Conservation (phyloP, 257 asterid genomes). For the Nemophila menziesii region DNA sequence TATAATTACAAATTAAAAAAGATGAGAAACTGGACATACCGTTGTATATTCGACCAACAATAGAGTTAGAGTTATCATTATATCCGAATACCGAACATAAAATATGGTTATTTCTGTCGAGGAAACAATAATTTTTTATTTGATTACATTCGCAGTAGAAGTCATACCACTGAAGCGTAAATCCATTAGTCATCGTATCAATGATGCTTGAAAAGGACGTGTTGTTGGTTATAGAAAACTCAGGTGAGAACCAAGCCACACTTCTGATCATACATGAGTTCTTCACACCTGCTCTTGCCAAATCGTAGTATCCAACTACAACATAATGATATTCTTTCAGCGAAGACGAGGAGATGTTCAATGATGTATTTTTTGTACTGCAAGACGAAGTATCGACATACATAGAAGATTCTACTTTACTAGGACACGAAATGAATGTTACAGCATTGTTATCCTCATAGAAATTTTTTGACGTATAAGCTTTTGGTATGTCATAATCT, state of each 20-base stretch:
- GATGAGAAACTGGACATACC: no score
- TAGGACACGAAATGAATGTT: background rate
- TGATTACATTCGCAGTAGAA: no score
- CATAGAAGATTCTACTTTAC: background rate
- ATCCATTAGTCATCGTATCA: background rate
- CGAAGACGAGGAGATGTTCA: background rate
- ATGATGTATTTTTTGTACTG: background rate
- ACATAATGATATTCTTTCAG: background rate
- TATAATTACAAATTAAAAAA: no score
- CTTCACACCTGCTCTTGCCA: background rate
- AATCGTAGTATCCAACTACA: background rate
- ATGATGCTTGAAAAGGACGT: background rate
- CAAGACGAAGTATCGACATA: background rate
- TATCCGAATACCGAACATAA: no score
- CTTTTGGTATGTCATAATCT: background rate
- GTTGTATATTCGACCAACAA: no score
- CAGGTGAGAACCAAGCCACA: background rate
- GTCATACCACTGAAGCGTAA: background rate
- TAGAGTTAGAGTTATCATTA: no score
- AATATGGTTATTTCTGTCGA: no score
- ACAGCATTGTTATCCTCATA: background rate
- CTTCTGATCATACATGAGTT: background rate
- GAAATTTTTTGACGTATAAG: background rate
- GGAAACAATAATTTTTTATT: no score
- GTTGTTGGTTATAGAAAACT: background rate